Conservation (phyloP, 1,284 basidiomycete genomes). For the Tilletia setariae region DNA sequence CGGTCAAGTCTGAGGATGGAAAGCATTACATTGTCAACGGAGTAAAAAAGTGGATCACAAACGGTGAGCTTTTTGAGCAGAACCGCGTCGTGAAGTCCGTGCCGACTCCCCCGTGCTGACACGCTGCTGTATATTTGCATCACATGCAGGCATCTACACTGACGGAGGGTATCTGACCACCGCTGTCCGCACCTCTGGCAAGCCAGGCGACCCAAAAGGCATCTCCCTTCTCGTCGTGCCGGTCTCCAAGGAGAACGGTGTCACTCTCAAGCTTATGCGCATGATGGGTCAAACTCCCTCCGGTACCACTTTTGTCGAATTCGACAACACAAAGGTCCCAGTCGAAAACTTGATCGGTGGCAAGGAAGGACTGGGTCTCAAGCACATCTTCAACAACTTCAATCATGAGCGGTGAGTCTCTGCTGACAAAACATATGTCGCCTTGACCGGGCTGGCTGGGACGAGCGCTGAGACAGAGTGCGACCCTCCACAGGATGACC, state of each 20-base stretch:
- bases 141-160: neutral
- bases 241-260: constrained; percentile 27
- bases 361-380: constrained; percentile 40
- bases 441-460: too few species aligned
- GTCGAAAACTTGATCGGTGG: constrained; percentile 53
- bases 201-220: constrained; percentile 51
- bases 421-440: neutral
- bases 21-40: constrained; percentile 56
- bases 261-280: constrained; percentile 48
- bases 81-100: neutral
- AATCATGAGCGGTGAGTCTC: constrained; percentile 17
- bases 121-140: neutral
- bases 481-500: constrained; percentile 29
- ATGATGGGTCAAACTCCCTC: constrained; percentile 46
- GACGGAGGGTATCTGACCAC: constrained; percentile 41
- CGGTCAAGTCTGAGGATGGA: constrained; percentile 47
- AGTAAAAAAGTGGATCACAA: constrained; percentile 48
- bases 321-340: constrained; percentile 53
- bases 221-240: constrained; percentile 54
- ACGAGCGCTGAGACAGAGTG: neutral
- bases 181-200: constrained; percentile 55
- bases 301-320: constrained; percentile 54
- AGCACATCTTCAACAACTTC: constrained; percentile 37
- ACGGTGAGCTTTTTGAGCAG: neutral
- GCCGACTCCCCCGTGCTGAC: neutral